A percentile compares a stretch with the other conserved stretches of the same genome.
phyloP scores from a whole-genome alignment of 1,284 basidiomycete genomes.

The Leccinum subfulvum region DNA sequence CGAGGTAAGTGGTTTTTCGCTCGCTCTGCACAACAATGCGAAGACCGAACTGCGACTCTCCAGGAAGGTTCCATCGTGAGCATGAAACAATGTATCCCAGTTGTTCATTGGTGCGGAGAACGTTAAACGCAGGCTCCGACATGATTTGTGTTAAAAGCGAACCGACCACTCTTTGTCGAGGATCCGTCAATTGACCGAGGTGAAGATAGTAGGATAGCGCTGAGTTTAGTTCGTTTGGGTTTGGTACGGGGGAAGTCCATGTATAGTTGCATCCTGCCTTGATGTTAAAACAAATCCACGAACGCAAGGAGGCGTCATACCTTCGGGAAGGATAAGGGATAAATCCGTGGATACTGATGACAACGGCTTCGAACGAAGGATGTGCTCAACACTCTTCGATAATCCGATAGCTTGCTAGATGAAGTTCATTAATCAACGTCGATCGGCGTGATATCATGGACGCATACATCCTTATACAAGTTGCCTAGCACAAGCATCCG shows the following conservation, averaged over 20 bases:
- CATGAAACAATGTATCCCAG: constrained; percentile 88
- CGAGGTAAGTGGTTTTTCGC: constrained; percentile 80
- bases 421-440: constrained; percentile 7
- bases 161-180: constrained; percentile 56
- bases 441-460: constrained; percentile 6
- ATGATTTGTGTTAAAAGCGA: constrained; percentile 75
- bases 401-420: constrained; percentile 73
- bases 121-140: constrained; percentile 89
- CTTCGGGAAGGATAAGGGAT: constrained; percentile 67
- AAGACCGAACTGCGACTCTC: constrained; percentile 72
- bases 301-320: constrained; percentile 38
- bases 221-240: constrained; percentile 87
- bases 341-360: constrained; percentile 40
- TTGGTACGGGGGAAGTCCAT: constrained; percentile 73
- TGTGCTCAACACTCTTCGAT: constrained; percentile 70
- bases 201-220: constrained; percentile 79
- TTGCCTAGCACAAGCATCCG: constrained; percentile 87
- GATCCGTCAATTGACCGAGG: constrained; percentile 61
- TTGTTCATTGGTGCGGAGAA: constrained; percentile 95
- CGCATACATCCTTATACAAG: constrained; percentile 70
- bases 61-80: constrained; percentile 52
- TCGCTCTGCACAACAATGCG: constrained; percentile 93
- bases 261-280: constrained; percentile 66
- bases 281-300: constrained; percentile 10
- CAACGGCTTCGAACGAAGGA: constrained; percentile 59